Evolutionary conservation across 2,329 filamentous ascomycete species (phyloP).

Genomic region (Elsinoe arachidis): DNA sequence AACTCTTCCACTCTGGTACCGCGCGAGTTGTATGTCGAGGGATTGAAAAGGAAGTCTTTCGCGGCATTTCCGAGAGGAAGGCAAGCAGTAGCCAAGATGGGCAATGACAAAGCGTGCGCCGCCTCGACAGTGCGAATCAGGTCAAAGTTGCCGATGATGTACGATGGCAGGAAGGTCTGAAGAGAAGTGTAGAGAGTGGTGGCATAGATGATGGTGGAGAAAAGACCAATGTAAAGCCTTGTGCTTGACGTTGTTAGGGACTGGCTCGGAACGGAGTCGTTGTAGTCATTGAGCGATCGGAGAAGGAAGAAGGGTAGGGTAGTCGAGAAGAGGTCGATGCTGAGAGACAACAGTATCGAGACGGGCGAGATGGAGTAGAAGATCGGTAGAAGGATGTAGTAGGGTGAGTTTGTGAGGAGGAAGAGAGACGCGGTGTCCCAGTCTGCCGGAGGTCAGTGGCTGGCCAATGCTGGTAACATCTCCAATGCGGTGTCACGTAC

Average conservation of each 20-base stretch:
- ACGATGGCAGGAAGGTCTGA: constrained; percentile 59
- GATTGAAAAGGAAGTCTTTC: constrained; percentile 68
- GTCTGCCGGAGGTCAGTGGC: constrained; percentile 22
- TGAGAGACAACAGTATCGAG: constrained; percentile 53
- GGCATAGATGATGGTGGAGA: constrained; percentile 66
- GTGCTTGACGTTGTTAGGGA: constrained; percentile 50
- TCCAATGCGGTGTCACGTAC: constrained; percentile 34
- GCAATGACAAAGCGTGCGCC: constrained; percentile 54
- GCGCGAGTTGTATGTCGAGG: constrained; percentile 42
- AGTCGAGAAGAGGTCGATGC: constrained; percentile 60
- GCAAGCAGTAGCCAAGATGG: constrained; percentile 42
- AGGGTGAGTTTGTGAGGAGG: constrained; percentile 65
- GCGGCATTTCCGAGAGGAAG: constrained; percentile 64
- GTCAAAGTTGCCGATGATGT: constrained; percentile 69
- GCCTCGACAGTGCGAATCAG: constrained; percentile 59
- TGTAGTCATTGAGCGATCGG: constrained; percentile 59
- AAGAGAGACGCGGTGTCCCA: constrained; percentile 37
- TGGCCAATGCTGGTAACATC: background rate
- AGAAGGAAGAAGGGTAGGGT: constrained; percentile 68
- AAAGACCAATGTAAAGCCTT: constrained; percentile 54
- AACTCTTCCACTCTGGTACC: constrained; percentile 46
- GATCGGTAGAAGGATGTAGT: constrained; percentile 62
- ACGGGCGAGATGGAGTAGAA: constrained; percentile 65
- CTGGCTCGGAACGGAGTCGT: constrained; percentile 33
- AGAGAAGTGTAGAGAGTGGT: constrained; percentile 63